Base-by-base conservation (phyloP, 2,329 filamentous ascomycete genomes). In the Drechslerella stenobrocha region DNA sequence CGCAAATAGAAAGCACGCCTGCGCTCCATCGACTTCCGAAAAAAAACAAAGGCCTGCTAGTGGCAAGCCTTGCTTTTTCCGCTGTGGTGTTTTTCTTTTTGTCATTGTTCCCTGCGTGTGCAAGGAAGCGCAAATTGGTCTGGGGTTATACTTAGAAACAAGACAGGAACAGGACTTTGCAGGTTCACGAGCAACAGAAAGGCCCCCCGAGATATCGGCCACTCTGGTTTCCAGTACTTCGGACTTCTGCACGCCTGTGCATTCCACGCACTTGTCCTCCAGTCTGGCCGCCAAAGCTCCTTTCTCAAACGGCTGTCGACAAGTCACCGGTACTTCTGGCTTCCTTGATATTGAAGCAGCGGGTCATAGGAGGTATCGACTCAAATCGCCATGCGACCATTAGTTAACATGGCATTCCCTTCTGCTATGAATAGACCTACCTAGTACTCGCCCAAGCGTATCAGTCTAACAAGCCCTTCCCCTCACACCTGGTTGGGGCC, bases 111-210 rank as follows among this genome's bases (percentile, higher is more conserved):
- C 63, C 63, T 67, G 55, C 18, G 37, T 47, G 44, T 60, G 63
- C 63, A 67, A 67, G 63, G 63, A 67, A 67, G 63, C 46, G 63
- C 63, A 67, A 67, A 67, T 67, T 67, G 52, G 48, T 56, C 55
- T 67, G 63, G 63, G 63, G 63, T 67, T 67, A 67, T 59, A 67
- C 63, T 67, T 67, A 67, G 63, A 67, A 67, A 67, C 63, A 67
- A 30, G 45, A 60, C 55, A 60, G 63, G 61, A 66, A 66, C 61
- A 59, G 53, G 50, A 56, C 42, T 60, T 67, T 60, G 55, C 61
- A 53, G 8, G 37, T 42, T 59, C 55, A 60, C 37, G 55, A 56
- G 34, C 48, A 53, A 59, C 52, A 53, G 61, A 59, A 59, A 11
- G 48, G 53, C 51, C 55, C 55, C 52, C 42, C 48, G 42, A 56